Base-by-base conservation (phyloP, 2,329 filamentous ascomycete species). In the Alternaria gaisen region DNA sequence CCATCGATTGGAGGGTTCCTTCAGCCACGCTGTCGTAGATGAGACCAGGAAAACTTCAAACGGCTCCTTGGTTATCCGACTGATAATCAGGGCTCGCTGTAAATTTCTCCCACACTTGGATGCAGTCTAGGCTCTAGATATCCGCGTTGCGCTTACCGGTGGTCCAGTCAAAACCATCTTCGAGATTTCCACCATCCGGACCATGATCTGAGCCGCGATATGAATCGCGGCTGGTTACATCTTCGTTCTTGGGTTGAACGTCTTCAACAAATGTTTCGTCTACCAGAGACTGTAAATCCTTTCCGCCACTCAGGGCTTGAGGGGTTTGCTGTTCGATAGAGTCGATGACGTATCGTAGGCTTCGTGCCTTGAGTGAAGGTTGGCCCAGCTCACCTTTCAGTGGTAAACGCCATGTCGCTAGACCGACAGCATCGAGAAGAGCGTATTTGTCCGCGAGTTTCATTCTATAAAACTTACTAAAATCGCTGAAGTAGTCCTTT, bases 281-380 rank as follows among this genome's bases (percentile, higher is more conserved):
- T 3, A 8, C 10, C 4, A 18, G 20, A n/a, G 6, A 24, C 5
- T 9, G 1, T 26, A 16, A 4, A 3, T 9, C 0, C 20, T 5
- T 36, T 50, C 30, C 0, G 36, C 26, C 32, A 1, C 20, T 14
- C 1, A 14, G 14, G 14, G 4, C 0, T 0, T 50, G 20, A 2
- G 8, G 0, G 5, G 14, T 12, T n/a, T n/a, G 30, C 4, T n/a
- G 9, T 50, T 26, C 22, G 16, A 50, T 50, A 32, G 46, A 50
- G 20, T 50, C 20, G 20, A 50, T 36, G 14, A 50, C 38, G 20
- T 18, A 5, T 26, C 16, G 30, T 1, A 50, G 20, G 9, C 30
- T 36, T 18, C 38, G 20, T 18, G 46, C 46, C 34, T 38, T 50
- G 20, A 50, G 32, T 2, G 30, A 50, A 32, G 20, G 32, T 7